Conservation (phyloP, 148 eudicot species). For the Pharnaceum exiguum region DNA sequence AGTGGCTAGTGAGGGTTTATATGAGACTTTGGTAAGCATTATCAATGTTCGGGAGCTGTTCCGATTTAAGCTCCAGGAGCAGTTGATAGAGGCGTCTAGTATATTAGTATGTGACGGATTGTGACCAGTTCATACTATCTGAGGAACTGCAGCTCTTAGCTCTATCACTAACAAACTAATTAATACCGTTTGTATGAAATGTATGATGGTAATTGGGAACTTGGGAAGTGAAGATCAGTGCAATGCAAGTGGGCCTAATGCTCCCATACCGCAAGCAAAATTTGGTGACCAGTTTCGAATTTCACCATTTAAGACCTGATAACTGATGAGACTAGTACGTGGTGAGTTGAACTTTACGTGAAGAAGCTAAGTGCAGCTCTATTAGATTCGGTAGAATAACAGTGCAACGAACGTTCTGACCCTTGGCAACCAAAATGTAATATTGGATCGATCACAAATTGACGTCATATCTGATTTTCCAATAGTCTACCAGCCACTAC, state of each 20-base stretch:
- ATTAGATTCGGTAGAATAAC: conserved; percentile 93
- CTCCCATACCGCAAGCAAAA: conserved; percentile 88
- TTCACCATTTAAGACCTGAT: conserved; percentile 86
- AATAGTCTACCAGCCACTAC: too few relatives aligned
- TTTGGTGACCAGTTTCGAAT: conserved; percentile 77
- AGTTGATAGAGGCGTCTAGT: too few relatives aligned
- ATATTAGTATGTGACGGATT: too few relatives aligned
- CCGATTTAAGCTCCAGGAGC: too few relatives aligned
- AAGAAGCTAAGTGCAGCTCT: conserved; percentile 69
- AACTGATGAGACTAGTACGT: conserved; percentile 84
- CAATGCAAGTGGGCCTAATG: conserved; percentile 86
- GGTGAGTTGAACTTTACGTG: conserved; percentile 87
- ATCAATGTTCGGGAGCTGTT: too few relatives aligned
- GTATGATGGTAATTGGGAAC: conserved; percentile 94
- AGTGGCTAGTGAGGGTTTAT: too few relatives aligned
- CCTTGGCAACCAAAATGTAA: conserved; percentile 93
- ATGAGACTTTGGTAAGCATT: too few relatives aligned
- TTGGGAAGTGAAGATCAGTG: conserved; percentile 82
- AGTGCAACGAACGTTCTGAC: conserved; percentile 83
- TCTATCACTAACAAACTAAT: conserved; percentile 91
- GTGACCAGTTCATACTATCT: too few relatives aligned
- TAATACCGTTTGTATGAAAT: conserved; percentile 69
- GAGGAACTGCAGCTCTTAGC: too few relatives aligned
- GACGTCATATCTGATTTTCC: conserved; percentile 77
- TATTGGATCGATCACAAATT: conserved; percentile 87